phyloP scores from a whole-genome alignment of 2,329 filamentous ascomycete species.

The Cryoendolithus antarcticus region DNA sequence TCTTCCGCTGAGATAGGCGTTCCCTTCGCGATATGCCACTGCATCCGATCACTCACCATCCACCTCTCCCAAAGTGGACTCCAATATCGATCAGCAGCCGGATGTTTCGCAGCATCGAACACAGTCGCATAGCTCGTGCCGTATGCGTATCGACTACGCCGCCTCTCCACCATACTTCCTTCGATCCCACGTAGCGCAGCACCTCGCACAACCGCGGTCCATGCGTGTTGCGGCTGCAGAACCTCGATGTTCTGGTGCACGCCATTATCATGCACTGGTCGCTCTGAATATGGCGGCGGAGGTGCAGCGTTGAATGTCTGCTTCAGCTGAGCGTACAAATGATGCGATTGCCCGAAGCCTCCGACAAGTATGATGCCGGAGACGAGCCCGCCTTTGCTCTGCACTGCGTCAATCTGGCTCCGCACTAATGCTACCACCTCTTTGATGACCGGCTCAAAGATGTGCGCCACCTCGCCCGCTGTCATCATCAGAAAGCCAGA shows the following conservation, averaged over 20 bases:
- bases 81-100: slow-evolving; percentile 64
- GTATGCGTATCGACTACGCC: slow-evolving; percentile 64
- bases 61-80: slow-evolving; percentile 67
- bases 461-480: slow-evolving; percentile 53
- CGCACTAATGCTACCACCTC: slow-evolving; percentile 42
- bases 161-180: slow-evolving; percentile 67
- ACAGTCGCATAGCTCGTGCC: slow-evolving; percentile 66
- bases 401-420: slow-evolving; percentile 32
- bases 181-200: slow-evolving; percentile 64
- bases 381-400: slow-evolving; percentile 27
- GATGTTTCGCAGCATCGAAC: slow-evolving; percentile 64
- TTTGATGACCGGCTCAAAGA: slow-evolving; percentile 58
- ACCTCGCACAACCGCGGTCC: slow-evolving; percentile 68
- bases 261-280: slow-evolving; percentile 50
- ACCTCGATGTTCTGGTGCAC: slow-evolving; percentile 49
- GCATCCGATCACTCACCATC: slow-evolving; percentile 76
- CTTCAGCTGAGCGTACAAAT: slow-evolving; percentile 60
- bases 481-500: slow-evolving; percentile 65
- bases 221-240: slow-evolving; percentile 71
- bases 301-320: slow-evolving; percentile 46
- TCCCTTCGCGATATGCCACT: slow-evolving; percentile 74
- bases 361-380: slow-evolving; percentile 68
- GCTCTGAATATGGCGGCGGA: slow-evolving; percentile 51
- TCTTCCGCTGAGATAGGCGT: slow-evolving; percentile 61
- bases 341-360: slow-evolving; percentile 62